Base-by-base conservation (phyloP, 2,329 filamentous ascomycete species). In the Trichoderma hamatum region DNA sequence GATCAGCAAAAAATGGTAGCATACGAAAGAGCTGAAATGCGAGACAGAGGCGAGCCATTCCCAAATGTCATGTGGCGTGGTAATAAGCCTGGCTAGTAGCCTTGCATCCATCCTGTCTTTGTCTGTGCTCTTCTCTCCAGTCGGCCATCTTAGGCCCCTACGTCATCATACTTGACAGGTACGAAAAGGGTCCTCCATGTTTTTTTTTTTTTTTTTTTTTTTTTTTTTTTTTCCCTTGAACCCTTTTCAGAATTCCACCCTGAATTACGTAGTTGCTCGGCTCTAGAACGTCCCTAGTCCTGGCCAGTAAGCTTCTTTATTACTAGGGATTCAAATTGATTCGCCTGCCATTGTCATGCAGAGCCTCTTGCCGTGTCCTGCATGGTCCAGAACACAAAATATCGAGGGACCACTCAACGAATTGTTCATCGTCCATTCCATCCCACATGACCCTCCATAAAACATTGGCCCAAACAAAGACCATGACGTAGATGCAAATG, bases 1-100 rank as follows among this genome's bases (percentile, higher is more conserved):
- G 63, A 34, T 58, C 51, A 39, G 34, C 11, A 30, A 58, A 43
- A n/a, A 10, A 19, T n/a, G 7, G 19, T 16, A 9, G 28, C 24
- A n/a, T 39, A n/a, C 16, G 32, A 32, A 64, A 52, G 43, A 49
- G 51, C 46, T 21, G 39, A 19, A 32, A 56, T 16, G 32, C 49
- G 21, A 65, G 14, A 34, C 19, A 13, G 13, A 14, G 36, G 52
- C 19, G 4, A n/a, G 14, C 34, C 3, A 28, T 24, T 24, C 24
- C 19, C 34, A 54, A 24, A 51, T 49, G 63, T 66, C 63, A 58
- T 66, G 63, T 49, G 63, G n/a, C 36, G 34, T 49, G 24, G 49
- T 21, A 55, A 64, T 55, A 28, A 64, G 61, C 49, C 61, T 64
- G 32, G 49, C 60, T 52, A 39, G 46, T 51, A 64, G 61, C 61